Conservation (phyloP, 2,329 filamentous ascomycete genomes). For the Madurella fahalii region DNA sequence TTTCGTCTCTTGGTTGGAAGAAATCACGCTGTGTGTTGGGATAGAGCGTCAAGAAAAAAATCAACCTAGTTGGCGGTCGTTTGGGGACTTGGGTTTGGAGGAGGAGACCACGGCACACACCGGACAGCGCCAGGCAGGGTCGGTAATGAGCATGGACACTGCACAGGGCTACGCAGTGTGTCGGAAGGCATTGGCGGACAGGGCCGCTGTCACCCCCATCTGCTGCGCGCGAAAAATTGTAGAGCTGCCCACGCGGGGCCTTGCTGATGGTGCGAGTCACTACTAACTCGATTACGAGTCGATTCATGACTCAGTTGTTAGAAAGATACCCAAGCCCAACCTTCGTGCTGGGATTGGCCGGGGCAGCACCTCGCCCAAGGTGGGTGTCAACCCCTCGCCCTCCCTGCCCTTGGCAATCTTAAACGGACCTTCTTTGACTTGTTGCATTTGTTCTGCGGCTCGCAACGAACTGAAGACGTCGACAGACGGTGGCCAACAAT, state of each 20-base stretch:
- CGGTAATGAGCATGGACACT: constrained; percentile 19
- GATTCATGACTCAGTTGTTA: constrained; percentile 11
- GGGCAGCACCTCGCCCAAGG: neutral
- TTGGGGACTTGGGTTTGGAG: constrained; percentile 23
- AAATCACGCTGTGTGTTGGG: constrained; percentile 18
- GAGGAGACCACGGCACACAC: constrained; percentile 18
- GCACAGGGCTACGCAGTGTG: constrained; percentile 16
- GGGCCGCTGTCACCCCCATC: neutral
- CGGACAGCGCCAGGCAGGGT: constrained; percentile 8
- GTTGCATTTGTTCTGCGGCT: neutral
- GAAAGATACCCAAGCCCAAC: neutral
- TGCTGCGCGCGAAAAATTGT: constrained; percentile 20
- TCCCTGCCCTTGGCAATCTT: constrained; percentile 15
- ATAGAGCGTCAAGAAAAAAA: constrained; percentile 22
- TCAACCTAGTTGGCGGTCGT: constrained; percentile 19
- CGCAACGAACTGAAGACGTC: no score
- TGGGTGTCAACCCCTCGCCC: constrained; percentile 12
- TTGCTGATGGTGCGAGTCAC: constrained; percentile 6
- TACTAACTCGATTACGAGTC: constrained; percentile 3
- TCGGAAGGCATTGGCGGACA: constrained; percentile 16
- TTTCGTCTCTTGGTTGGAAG: constrained; percentile 15
- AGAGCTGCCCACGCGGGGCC: constrained; percentile 10
- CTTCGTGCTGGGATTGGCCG: constrained; percentile 17
- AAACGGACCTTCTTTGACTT: constrained; percentile 7
- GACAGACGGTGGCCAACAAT: no score